These are phyloP conservation scores for Verticillium tricorpus DNA, from an alignment of 2,329 filamentous ascomycete genomes.

Conservation along the genomic window DNA sequence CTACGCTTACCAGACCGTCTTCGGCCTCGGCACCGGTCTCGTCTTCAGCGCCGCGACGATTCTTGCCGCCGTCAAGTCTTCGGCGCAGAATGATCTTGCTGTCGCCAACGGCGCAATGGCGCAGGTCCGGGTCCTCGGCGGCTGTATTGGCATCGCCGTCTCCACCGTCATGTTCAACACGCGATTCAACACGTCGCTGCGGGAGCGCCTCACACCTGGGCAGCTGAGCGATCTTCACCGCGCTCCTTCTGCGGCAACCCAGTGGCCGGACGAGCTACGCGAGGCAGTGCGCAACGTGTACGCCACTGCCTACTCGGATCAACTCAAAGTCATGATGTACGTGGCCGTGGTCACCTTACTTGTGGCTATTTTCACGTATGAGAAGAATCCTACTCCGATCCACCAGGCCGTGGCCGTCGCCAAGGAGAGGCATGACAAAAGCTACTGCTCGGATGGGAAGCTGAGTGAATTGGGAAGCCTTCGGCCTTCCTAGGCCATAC, in stretches of 20 bases:
- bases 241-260: constrained; percentile 34
- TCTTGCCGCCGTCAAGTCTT: constrained; percentile 48
- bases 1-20: constrained; percentile 52
- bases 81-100: constrained; percentile 44
- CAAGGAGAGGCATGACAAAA: constrained; percentile 2
- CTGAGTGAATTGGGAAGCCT: background rate
- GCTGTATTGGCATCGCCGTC: constrained; percentile 52
- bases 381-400: constrained; percentile 34
- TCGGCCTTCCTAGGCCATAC: background rate
- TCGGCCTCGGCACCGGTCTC: constrained; percentile 56
- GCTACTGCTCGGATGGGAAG: background rate
- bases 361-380: constrained; percentile 38
- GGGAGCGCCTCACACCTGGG: constrained; percentile 24
- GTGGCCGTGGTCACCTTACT: constrained; percentile 38
- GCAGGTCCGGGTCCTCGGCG: constrained; percentile 56
- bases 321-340: constrained; percentile 42
- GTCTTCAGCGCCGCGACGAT: constrained; percentile 54
- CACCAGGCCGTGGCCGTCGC: constrained; percentile 3
- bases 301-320: constrained; percentile 38
- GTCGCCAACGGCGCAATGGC: constrained; percentile 56
- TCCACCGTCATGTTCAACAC: constrained; percentile 56
- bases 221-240: constrained; percentile 39
- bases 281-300: constrained; percentile 35
- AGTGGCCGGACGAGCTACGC: constrained; percentile 26
- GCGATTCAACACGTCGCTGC: constrained; percentile 33